Evolutionary conservation across 352 stramenopile species (phyloP), one percentile per base, ranked within the genome.

Genomic region (Pythium brassicae): DNA sequence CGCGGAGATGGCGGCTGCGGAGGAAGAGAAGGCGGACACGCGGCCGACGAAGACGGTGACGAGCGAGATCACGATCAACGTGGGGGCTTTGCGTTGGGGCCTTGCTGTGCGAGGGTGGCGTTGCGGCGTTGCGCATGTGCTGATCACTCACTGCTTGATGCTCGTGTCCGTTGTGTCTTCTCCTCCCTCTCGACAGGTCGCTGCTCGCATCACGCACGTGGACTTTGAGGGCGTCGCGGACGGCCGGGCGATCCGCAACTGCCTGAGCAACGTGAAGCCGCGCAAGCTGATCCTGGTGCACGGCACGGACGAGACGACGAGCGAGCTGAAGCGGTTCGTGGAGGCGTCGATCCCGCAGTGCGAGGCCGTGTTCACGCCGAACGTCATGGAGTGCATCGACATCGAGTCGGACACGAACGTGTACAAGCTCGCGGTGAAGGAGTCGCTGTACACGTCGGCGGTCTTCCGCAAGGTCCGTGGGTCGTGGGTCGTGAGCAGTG

Each of bases 341-440:
- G 83, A 95, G 58, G 65, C 66, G 23, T 90, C 78, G 2, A 94
- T 95, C 57, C 81, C 86, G 27, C 66, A 79, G 55, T 95, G 86
- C 58, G 86, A 95, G 64, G 82, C 83, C 15, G 81, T 95, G 26
- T 95, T 93, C 69, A 92, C 81, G 15, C 86, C 86, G 8, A 85
- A 90, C 44, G 71, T 87, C 5, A 92, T 92, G 75, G 86, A 95
- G 50, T 94, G 84, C 61, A 93, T 95, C 57, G 86, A 95, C 60
- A 95, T 95, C 47, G 86, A 95, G 57, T 94, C 84, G 25, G 86
- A 94, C 61, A 95, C 86, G 53, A 95, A 92, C 35, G 83, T 95
- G 50, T 94, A 91, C 78, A 95, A 95, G 60, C 66, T 95, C 15
- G 79, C 83, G 3, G 70, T 95, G 46, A 94, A 92, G 53, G 86